phyloP scores from a whole-genome alignment of 345 rosid species.

The Lepidium africanum region DNA sequence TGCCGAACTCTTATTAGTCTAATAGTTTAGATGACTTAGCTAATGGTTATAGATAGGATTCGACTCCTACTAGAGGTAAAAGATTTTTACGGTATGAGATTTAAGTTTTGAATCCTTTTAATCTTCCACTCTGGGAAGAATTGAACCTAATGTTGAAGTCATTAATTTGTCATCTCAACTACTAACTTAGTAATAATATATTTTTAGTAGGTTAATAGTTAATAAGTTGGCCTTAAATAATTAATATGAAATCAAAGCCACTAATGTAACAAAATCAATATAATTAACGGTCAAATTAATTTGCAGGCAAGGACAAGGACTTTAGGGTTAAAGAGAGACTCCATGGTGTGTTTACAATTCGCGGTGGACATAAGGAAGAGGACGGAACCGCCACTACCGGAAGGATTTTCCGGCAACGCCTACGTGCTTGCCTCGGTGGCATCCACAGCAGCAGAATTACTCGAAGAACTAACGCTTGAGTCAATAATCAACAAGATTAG shows the following conservation, averaged over 20 bases:
- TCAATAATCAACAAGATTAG: conserved; percentile 37
- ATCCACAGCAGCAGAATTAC: conserved; percentile 43
- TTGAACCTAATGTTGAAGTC: no score
- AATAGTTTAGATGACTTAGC: no score
- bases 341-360: conserved; percentile 62
- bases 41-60: no score
- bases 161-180: no score
- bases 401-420: conserved; percentile 58
- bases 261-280: background rate
- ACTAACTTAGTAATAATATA: no score
- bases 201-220: no score
- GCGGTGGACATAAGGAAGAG: conserved; percentile 55
- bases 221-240: no score
- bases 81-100: no score
- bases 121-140: no score
- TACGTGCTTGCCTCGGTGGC: conserved; percentile 52
- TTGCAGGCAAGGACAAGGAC: conserved; percentile 56
- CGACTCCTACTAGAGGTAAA: no score
- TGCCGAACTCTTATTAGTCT: no score
- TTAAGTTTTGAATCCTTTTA: no score
- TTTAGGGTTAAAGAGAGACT: conserved; percentile 33
- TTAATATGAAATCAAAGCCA: background rate
- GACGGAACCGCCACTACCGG: conserved; percentile 37
- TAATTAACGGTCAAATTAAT: background rate
- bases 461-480: conserved; percentile 31